Base-by-base conservation (phyloP, 805 yeast species). In the Grigorovia jiainica region DNA sequence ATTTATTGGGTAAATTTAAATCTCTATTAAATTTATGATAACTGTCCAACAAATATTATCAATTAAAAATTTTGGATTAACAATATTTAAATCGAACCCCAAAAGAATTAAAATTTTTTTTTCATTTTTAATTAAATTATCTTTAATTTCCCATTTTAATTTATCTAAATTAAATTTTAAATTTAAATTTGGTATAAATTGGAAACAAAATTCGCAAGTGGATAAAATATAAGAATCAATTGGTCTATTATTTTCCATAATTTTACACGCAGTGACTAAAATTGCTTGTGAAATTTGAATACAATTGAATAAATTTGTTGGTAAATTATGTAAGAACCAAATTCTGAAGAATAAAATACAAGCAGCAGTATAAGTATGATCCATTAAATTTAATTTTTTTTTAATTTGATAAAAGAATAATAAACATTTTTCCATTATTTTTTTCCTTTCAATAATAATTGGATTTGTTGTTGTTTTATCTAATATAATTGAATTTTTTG, bases 161-260 rank as follows among this genome's bases (percentile, higher is more conserved):
- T 61, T 62, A 42, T 62, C 66, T 35, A 59, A 36, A 36, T 61
- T 58, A 20, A 47, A 50, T 34, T 47, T 47, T 19, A 47, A 49
- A 39, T 50, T 52, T 38, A 44, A 41, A 9, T 50, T 50, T 3
- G 52, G 50, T 23, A 48, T 37, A 33, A 49, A 51, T 43, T 54
- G 53, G 40, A 52, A 21, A 34, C 55, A 38, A 49, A 53, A 54
- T 24, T 59, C 59, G 34, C 60, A 49, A 1, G 65, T 60, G 3
- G 60, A 56, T 39, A 60, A 60, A 2, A 61, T 58, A 43, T 58
- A 62, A 7, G 56, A 58, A 35, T 60, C 62, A 1, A 57, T 56
- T 3, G 65, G 65, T 41, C 66, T 55, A 46, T 61, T 61, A 37
- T 62, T 62, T 44, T 62, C 66, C 48, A 59, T 53, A 7, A 57